Base-by-base conservation (phyloP, 2,329 filamentous ascomycete genomes). In the Stemphylium lycopersici region DNA sequence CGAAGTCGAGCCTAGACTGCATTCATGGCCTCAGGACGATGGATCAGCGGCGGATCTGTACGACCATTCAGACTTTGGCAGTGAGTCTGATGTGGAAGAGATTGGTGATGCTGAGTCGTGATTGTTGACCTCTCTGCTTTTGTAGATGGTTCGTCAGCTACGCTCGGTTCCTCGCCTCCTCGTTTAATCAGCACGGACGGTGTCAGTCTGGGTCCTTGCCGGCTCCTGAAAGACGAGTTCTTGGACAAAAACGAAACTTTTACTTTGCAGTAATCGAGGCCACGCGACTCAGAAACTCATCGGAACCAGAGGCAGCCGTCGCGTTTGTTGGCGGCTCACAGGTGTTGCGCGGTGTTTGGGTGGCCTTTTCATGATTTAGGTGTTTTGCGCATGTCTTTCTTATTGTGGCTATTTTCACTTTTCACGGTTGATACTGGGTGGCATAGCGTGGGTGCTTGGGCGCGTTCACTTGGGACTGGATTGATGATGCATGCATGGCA, bases 31-130 rank as follows among this genome's bases (percentile, higher is more conserved):
- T 16, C 51, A 62, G 16, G 72, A 74, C 13, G 63, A 68, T n/a
- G 62, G 58, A 11, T 72, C 71, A 6, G 59, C 66, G 31, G 70
- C 58, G 6, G 72, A 73, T 36, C 51, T 62, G 4, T 72, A 69
- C 40, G 71, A 74, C 33, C 66, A 70, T n/a, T 74, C 71, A 3
- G 71, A 75, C 50, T 74, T 73, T 62, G 71, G 66, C 7, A 73
- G 68, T 67, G 72, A 75, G 59, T 75, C 72, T 42, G 72, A 74
- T 52, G 62, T 68, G 15, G 65, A 61, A 20, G 66, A 73, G 15
- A 52, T 66, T 7, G 58, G 63, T 58, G 67, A 67, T 4, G 55
- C 63, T 36, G 57, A 52, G 48, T 38, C 10, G 34, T 54, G 36
- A 55, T 51, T 41, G n/a, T 22, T 52, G n/a, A 51, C 34, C 29